Conservation (phyloP, 2,329 filamentous ascomycete species). For the Fusarium duplospermum region DNA sequence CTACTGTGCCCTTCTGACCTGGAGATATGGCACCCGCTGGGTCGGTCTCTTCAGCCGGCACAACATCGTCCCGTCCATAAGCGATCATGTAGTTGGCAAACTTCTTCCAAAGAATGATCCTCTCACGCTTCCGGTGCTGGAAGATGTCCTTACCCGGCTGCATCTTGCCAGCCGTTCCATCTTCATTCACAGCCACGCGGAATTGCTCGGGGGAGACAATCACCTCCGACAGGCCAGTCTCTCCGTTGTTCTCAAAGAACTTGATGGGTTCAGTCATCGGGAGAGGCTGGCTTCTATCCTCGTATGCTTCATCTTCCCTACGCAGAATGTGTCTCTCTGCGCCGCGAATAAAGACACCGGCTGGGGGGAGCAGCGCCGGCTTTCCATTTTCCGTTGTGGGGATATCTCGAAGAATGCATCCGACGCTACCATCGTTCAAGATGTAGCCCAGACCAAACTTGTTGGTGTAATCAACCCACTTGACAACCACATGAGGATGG, state of each 20-base stretch:
- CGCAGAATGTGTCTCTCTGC: slow-evolving; percentile 78
- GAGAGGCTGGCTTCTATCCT: slow-evolving; percentile 69
- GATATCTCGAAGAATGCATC: slow-evolving; percentile 73
- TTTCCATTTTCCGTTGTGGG: slow-evolving; percentile 63
- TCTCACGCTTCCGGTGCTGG: slow-evolving; percentile 74
- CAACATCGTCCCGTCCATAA: slow-evolving; percentile 77
- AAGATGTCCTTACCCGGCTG: slow-evolving; percentile 72
- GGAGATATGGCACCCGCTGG: slow-evolving; percentile 53
- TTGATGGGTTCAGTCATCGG: slow-evolving; percentile 73
- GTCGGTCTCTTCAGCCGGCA: slow-evolving; percentile 59
- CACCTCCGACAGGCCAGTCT: slow-evolving; percentile 71
- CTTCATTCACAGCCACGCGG: slow-evolving; percentile 64
- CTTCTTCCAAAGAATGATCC: slow-evolving; percentile 77
- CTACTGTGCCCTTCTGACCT: slow-evolving; percentile 52
- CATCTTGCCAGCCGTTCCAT: slow-evolving; percentile 71
- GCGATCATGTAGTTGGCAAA: slow-evolving; percentile 81
- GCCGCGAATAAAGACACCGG: slow-evolving; percentile 77
- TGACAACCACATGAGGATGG: slow-evolving; percentile 74
- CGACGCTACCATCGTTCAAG: slow-evolving; percentile 82
- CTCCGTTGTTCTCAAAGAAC: slow-evolving; percentile 79
- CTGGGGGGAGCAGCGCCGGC: slow-evolving; percentile 70
- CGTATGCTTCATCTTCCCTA: slow-evolving; percentile 65
- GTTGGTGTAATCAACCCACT: slow-evolving; percentile 91
- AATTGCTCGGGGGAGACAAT: slow-evolving; percentile 73
- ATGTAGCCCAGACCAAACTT: slow-evolving; percentile 89